Evolutionary conservation across 129 eudicot genomes (phyloP).

Genomic region (Silybum marianum): DNA sequence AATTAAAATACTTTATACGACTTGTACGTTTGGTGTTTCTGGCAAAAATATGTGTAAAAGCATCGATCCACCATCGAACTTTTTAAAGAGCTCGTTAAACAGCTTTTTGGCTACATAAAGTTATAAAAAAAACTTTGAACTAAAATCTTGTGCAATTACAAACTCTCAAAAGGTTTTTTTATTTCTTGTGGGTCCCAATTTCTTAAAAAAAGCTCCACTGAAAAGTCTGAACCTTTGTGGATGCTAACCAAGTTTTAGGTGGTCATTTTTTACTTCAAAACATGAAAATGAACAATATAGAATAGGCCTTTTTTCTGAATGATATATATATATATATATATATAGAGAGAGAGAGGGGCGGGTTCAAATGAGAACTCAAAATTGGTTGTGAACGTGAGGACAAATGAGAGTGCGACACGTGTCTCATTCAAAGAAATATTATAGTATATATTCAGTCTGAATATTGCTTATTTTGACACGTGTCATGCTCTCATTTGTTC

Average conservation of each 20-base stretch:
- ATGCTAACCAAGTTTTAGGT: no score
- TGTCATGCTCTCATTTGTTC: no score
- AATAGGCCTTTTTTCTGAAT: neutral
- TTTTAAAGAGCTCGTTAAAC: neutral
- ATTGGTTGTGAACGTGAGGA: no score
- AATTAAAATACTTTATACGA: neutral
- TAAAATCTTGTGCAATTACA: neutral
- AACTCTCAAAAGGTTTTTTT: neutral
- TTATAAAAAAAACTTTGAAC: neutral
- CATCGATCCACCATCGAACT: neutral
- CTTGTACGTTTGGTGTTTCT: neutral
- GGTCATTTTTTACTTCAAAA: neutral
- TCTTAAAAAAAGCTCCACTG: no score
- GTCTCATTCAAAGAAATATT: no score
- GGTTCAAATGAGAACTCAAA: no score
- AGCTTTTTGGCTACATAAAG: neutral
- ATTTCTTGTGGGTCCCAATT: neutral
- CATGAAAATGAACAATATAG: neutral
- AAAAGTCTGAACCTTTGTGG: no score
- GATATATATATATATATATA: neutral
- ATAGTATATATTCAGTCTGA: no score
- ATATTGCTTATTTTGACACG: no score
- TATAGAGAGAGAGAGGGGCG: no score
- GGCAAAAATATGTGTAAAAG: neutral
- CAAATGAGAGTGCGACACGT: no score